A percentile compares a stretch with the other conserved stretches of the same genome.
Evolutionary conservation across 129 eudicot species (phyloP).

Genomic region (Chrysanthemum seticuspe): DNA sequence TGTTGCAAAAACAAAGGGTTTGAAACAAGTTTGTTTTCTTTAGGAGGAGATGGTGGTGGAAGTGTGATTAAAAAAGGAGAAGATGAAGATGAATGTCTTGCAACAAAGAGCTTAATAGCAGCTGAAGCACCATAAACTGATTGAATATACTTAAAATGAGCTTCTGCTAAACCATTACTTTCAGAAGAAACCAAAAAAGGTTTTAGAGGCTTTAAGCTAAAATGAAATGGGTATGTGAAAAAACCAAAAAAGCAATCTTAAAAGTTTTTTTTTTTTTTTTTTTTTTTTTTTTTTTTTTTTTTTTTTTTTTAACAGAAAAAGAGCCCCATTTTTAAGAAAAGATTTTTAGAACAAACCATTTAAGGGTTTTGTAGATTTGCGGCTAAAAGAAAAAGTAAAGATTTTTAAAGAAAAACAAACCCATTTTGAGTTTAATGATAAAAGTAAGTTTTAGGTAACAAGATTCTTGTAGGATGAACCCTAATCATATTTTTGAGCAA

Average conservation of each 20-base stretch:
- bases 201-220: constrained; percentile 17
- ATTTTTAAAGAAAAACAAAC: constrained; percentile 6
- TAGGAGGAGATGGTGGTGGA: constrained; percentile 70
- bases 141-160: constrained; percentile 78
- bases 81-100: constrained; percentile 77
- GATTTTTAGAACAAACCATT: too few relatives aligned
- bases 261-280: too few relatives aligned
- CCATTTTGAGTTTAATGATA: constrained; percentile 26
- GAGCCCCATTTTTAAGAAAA: constrained; percentile 21
- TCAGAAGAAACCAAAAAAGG: constrained; percentile 2
- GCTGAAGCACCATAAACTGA: constrained; percentile 81
- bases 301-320: constrained; percentile 17
- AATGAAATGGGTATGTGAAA: constrained; percentile 19
- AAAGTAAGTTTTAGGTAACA: constrained; percentile 23
- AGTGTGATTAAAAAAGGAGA: constrained; percentile 75
- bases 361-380: too few relatives aligned
- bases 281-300: too few relatives aligned
- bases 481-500: constrained; percentile 21
- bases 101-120: constrained; percentile 78
- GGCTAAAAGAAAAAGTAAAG: too few relatives aligned
- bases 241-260: constrained; percentile 22
- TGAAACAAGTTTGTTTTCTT: constrained; percentile 58
- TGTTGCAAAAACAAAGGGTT: constrained; percentile 92
- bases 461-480: constrained; percentile 18
- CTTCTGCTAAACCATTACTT: constrained; percentile 64